Evolutionary conservation across 2,329 filamentous ascomycete species (phyloP), one percentile per base, ranked within the genome.

Genomic region (Annulohypoxylon truncatum): DNA sequence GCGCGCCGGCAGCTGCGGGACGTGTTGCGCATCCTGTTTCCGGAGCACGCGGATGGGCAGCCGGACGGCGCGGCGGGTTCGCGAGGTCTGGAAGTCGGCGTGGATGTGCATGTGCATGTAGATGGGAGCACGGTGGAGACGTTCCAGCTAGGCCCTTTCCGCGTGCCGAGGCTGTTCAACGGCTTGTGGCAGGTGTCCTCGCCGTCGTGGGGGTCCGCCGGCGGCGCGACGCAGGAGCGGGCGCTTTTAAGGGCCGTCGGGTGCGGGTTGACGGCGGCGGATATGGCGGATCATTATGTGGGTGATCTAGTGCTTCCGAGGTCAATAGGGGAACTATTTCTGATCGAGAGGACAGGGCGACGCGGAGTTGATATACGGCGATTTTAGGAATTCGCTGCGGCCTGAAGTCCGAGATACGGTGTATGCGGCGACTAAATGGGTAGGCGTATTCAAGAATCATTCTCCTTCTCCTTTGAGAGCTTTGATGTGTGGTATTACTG

Each of bases 241-340:
- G 74, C 74, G 13, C 72, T 79, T 2, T 28, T 60, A 10, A 66
- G 66, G 10, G 69, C 76, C 0, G 60, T 77, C 1, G 66, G 70
- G 33, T 38, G 48, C 8, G 77, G 78, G 0, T 68, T 79, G 3
- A 67, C 63, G 1, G 73, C 74, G 12, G 68, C 75, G 20, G 77
- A 79, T 52, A 79, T 80, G 77, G 78, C 78, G 2, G 77, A 79
- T 60, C 78, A 79, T 46, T 79, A 80, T 53, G 76, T 77, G 61
- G 59, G 75, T 54, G 9, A 40, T n/a, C 18, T 5, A 18, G 8
- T 3, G 28, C 5, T 15, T 4, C 6, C 13, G 10, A 4, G 2
- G 31, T 29, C n/a, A n/a, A n/a, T n/a, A n/a, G n/a, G n/a, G 26
- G n/a, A 13, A 28, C 12, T 18, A 2, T 58, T 59, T 44, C 64